Base-by-base conservation (phyloP, 176 grass and related monocot species). In the Juncus effusus region DNA sequence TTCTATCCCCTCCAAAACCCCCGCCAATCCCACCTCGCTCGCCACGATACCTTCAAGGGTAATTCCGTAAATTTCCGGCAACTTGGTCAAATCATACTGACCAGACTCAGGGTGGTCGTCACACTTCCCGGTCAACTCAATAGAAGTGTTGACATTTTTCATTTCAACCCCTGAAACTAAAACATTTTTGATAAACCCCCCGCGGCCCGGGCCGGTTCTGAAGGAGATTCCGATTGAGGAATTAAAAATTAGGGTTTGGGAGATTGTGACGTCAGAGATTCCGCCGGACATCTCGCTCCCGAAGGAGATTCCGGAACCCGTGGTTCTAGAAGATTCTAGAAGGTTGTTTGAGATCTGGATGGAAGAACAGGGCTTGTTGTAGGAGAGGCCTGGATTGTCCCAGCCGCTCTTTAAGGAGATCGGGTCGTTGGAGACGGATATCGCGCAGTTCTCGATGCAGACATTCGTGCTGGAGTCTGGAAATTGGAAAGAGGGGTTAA, bases 241-340 rank as follows among this genome's bases (percentile, higher is more conserved):
- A 69, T 76, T 67, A 16, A 49, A 61, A 16, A 96, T 86, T 10
- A 7, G 72, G 28, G 85, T 49, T 3, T 86, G 66, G 38, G 76
- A 41, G 44, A 44, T 80, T 41, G 75, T 69, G 72, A 96, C 62
- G 76, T 79, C 42, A 56, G 85, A 96, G 13, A 96, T 91, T 10
- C 92, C 87, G 36, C 87, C 87, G 1, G 87, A 91, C 92, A 96
- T 96, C 72, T 96, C 85, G 3, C 87, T 91, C 37, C 93, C 93
- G 63, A 96, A 85, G 57, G 87, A 82, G 68, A 96, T 71, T 60
- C 84, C 93, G 2, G 87, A 76, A 7, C 93, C 87, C 0, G 71
- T 78, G 19, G 19, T 28, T 28, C 19, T 47, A 53, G 85, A 83
- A 6, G 84, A 74, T 61, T 69, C 82, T 37, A 96, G 74, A 79